Evolutionary conservation across 768 basidiomycete genomes (phyloP).

Genomic region (Mycena indigotica): DNA sequence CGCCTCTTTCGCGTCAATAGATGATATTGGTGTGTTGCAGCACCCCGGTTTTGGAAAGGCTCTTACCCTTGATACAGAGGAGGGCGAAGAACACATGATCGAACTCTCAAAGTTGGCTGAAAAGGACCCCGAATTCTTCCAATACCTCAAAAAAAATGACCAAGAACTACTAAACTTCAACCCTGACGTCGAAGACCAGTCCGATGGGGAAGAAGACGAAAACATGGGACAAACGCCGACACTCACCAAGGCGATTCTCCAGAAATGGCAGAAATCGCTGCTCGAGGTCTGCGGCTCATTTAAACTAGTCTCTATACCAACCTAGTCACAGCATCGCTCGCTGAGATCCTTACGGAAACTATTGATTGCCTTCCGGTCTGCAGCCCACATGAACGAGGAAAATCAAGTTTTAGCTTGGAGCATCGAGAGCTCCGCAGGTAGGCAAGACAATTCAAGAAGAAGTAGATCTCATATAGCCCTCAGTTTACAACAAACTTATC

Average conservation of each 20-base stretch:
- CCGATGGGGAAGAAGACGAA: conserved; percentile 52
- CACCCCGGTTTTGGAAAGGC: conserved; percentile 38
- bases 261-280: conserved; percentile 86
- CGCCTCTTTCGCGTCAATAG: conserved; percentile 38
- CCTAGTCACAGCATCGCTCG: conserved; percentile 68
- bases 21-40: conserved; percentile 47
- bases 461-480: not conserved
- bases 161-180: conserved; percentile 85
- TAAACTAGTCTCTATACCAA: conserved; percentile 3
- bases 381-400: conserved; percentile 88
- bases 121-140: conserved; percentile 99
- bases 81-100: conserved; percentile 72
- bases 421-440: conserved; percentile 81
- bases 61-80: conserved; percentile 45
- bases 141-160: conserved; percentile 96
- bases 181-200: conserved; percentile 44
- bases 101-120: conserved; percentile 89
- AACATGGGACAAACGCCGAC: conserved; percentile 53
- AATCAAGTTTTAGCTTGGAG: conserved; percentile 78
- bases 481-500: conserved; percentile 95
- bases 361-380: conserved; percentile 88
- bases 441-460: conserved; percentile 22
- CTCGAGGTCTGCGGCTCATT: conserved; percentile 75
- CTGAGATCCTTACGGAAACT: conserved; percentile 81
- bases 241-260: conserved; percentile 70